These are phyloP conservation scores for Wallemia ichthyophaga DNA, from an alignment of 1,284 basidiomycete genomes.

Conservation along the genomic window DNA sequence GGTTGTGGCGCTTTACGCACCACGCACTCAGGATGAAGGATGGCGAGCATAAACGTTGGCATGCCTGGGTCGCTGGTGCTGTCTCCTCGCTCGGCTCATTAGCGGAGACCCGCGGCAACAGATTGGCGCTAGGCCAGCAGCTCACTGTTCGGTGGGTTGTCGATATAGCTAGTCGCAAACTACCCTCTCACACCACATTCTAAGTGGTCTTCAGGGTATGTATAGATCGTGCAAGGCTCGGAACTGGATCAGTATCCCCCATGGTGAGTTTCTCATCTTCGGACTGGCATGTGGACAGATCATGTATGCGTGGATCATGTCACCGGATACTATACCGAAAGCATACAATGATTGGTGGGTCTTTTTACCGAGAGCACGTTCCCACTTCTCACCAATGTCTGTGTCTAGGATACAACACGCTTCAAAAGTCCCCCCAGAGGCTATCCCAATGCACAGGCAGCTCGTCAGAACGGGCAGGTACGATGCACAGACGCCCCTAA, in stretches of 20 bases:
- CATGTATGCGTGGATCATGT: conserved; percentile 48
- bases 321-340: conserved; percentile 49
- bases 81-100: not conserved
- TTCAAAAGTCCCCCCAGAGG: conserved; percentile 29
- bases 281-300: conserved; percentile 43
- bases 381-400: no score
- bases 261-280: not conserved
- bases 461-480: conserved; percentile 29
- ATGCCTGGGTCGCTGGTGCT: not conserved
- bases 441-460: conserved; percentile 30
- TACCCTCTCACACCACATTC: no score
- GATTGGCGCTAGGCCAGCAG: not conserved
- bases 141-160: not conserved
- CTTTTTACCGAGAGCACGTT: not conserved
- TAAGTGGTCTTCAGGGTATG: not conserved
- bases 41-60: not conserved
- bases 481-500: conserved; percentile 26
- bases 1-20: not conserved
- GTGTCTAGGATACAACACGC: conserved; percentile 28
- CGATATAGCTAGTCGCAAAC: no score
- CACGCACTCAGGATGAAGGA: not conserved
- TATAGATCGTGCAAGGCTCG: not conserved
- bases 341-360: conserved; percentile 44
- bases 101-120: not conserved
- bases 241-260: not conserved